phyloP scores from a whole-genome alignment of 2,329 filamentous ascomycete genomes.

The Fusarium beomiforme region DNA sequence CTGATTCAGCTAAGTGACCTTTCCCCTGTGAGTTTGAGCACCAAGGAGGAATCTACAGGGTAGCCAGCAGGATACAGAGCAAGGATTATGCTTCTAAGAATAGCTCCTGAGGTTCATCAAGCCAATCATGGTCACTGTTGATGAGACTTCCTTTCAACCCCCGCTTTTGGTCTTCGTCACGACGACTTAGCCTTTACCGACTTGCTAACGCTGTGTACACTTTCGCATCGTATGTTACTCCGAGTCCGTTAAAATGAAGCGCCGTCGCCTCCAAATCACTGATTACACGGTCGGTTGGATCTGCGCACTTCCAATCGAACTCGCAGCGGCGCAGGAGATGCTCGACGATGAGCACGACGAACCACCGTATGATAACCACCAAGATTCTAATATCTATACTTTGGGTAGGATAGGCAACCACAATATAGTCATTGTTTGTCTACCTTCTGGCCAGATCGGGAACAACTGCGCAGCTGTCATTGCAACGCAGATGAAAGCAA shows the following conservation, averaged over 20 bases:
- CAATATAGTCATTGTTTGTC: slow-evolving; percentile 43
- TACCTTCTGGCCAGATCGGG: slow-evolving; percentile 3
- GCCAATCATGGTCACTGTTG: no score
- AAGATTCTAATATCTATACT: slow-evolving; percentile 31
- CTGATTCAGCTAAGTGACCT: no score
- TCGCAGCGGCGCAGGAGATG: slow-evolving; percentile 41
- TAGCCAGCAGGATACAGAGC: no score
- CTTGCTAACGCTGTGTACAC: no score
- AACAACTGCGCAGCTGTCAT: background rate
- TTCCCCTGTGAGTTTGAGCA: no score
- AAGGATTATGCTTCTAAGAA: background rate
- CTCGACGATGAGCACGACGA: slow-evolving; percentile 40
- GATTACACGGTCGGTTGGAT: background rate
- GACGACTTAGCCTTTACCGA: no score
- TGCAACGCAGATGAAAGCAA: slow-evolving; percentile 28
- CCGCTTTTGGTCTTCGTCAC: no score
- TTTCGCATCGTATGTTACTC: background rate
- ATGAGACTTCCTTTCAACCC: no score
- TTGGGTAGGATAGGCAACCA: slow-evolving; percentile 37
- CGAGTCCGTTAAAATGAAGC: background rate
- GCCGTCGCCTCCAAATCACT: background rate
- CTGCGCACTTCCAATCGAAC: slow-evolving; percentile 25
- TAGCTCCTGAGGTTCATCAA: background rate
- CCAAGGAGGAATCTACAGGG: no score
- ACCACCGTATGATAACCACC: background rate